phyloP scores from a whole-genome alignment of 352 stramenopile genomes.

The Globisporangium nunn region DNA sequence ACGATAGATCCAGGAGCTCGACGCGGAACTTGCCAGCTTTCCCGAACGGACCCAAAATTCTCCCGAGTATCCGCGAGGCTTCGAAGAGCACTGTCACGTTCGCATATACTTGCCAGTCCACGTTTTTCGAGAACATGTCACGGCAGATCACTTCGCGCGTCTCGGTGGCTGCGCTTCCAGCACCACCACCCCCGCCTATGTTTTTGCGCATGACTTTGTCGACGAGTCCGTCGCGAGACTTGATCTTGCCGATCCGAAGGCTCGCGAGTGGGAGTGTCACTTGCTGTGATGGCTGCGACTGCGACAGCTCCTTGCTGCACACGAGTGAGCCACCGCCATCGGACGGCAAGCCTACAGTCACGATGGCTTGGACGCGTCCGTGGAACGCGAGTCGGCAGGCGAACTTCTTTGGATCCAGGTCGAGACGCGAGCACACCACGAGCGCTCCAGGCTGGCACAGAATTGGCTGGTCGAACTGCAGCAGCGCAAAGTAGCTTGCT shows the following conservation, averaged over 20 bases:
- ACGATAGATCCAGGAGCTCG: slow-evolving; percentile 13
- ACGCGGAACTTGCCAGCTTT: slow-evolving; percentile 78
- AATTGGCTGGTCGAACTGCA: slow-evolving; percentile 64
- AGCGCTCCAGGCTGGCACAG: slow-evolving; percentile 43
- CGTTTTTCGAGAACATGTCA: slow-evolving; percentile 76
- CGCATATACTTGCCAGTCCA: slow-evolving; percentile 60
- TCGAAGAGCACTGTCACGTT: slow-evolving; percentile 42
- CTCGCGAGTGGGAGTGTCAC: slow-evolving; percentile 17
- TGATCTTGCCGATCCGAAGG: slow-evolving; percentile 56
- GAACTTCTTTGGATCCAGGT: slow-evolving; percentile 53
- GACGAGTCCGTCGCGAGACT: slow-evolving; percentile 46
- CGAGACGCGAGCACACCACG: slow-evolving; percentile 70
- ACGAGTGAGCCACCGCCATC: neutral
- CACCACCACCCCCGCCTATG: neutral
- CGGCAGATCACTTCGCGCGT: slow-evolving; percentile 40
- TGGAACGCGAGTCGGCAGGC: slow-evolving; percentile 73
- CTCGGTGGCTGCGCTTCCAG: neutral
- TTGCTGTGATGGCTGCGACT: slow-evolving; percentile 4
- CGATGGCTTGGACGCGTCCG: slow-evolving; percentile 35
- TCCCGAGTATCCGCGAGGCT: slow-evolving; percentile 25
- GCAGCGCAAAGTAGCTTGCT: slow-evolving; percentile 24
- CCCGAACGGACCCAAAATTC: slow-evolving; percentile 66
- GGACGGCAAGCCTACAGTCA: slow-evolving; percentile 9
- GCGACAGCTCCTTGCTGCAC: neutral
- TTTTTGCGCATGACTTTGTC: slow-evolving; percentile 34